Evolutionary conservation across 345 rosid species (phyloP).

Genomic region (Schrenkiella parvula): DNA sequence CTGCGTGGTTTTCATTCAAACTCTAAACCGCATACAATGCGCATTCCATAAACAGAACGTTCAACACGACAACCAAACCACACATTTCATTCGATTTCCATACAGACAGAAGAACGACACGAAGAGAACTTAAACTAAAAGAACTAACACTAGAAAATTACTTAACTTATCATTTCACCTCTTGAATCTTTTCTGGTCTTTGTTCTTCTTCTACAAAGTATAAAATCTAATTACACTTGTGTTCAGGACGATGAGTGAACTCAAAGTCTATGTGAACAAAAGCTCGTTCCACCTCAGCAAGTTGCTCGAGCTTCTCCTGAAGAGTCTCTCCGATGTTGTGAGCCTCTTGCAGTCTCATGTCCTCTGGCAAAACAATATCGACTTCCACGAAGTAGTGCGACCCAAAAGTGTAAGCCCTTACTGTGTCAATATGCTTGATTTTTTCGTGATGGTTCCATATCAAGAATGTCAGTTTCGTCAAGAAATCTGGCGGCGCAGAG

Average conservation of each 20-base stretch:
- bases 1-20: background rate
- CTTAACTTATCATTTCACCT: background rate
- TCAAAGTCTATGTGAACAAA: constrained; percentile 87
- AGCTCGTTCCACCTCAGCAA: constrained; percentile 89
- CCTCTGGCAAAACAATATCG: constrained; percentile 85
- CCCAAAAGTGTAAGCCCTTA: constrained; percentile 97
- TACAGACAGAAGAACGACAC: background rate
- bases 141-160: background rate
- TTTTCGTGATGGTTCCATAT: constrained; percentile 97
- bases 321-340: constrained; percentile 89
- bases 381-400: constrained; percentile 98
- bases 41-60: background rate
- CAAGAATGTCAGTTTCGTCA: constrained; percentile 88
- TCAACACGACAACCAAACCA: background rate
- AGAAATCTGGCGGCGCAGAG: constrained; percentile 83
- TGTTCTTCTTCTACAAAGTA: background rate
- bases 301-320: constrained; percentile 94
- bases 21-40: background rate
- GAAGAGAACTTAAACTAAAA: background rate
- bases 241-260: constrained; percentile 75
- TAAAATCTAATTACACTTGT: constrained; percentile 40
- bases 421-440: constrained; percentile 85
- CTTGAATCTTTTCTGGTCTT: background rate
- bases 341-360: constrained; percentile 86
- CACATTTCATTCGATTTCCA: background rate